These are phyloP conservation scores for Acanthamoeba healyi DNA, from an alignment of 208 protist genomes.

Conservation along the genomic window DNA sequence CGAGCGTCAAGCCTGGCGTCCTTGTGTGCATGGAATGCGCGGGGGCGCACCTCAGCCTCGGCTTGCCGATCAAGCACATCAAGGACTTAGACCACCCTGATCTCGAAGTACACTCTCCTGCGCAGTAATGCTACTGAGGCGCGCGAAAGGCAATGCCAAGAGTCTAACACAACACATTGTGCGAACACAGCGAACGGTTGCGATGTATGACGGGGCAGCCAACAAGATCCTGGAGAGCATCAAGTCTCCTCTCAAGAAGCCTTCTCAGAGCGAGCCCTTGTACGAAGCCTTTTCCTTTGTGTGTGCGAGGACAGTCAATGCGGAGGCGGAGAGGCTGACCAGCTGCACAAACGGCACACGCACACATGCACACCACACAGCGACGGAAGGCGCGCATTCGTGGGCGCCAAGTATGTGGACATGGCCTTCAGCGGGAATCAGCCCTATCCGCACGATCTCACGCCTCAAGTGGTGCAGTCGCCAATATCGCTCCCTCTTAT, in stretches of 20 bases:
- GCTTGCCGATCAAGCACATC: slow-evolving; percentile 62
- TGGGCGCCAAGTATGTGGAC: not conserved
- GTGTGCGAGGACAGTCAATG: not conserved
- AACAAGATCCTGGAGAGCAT: slow-evolving; percentile 11
- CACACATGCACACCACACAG: too few species aligned
- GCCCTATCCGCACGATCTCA: not conserved
- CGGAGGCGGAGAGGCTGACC: not conserved
- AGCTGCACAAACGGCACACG: too few species aligned
- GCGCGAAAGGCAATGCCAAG: too few species aligned
- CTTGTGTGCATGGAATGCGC: slow-evolving; percentile 90
- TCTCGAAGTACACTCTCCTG: not conserved
- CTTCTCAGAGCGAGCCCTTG: not conserved
- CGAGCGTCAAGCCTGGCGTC: slow-evolving; percentile 86
- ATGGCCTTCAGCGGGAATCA: not conserved
- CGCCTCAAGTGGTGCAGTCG: not conserved
- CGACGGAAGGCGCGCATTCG: not conserved
- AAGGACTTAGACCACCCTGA: slow-evolving; percentile 28
- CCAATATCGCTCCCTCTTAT: not conserved
- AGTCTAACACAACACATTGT: too few species aligned
- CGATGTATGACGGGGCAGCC: not conserved
- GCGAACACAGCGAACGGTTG: not conserved
- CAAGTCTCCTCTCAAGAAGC: not conserved
- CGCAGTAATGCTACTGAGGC: too few species aligned
- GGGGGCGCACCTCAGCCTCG: slow-evolving; percentile 86
- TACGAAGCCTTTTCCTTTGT: not conserved